Conservation (phyloP, 2,329 filamentous ascomycete genomes). For the Pezicula rhizophila region DNA sequence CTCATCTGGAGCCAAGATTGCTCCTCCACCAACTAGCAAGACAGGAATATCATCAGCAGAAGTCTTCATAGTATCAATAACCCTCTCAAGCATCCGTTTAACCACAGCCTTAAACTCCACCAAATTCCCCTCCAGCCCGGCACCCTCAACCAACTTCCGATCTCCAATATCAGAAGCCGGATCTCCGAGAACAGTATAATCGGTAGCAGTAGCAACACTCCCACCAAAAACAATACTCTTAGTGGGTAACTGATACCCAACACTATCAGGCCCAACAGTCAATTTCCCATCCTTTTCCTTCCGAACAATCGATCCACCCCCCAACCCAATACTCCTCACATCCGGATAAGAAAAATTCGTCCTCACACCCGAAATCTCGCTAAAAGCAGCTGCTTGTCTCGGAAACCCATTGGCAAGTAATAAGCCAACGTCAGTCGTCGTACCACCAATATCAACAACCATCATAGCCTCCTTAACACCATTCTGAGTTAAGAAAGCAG, state of each 20-base stretch:
- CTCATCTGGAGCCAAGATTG: slow-evolving; percentile 40
- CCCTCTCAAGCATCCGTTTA: slow-evolving; percentile 42
- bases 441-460: slow-evolving; percentile 53
- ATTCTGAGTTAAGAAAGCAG: slow-evolving; percentile 47
- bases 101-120: slow-evolving; percentile 34
- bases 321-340: slow-evolving; percentile 47
- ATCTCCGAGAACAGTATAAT: slow-evolving; percentile 35
- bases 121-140: slow-evolving; percentile 25
- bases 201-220: slow-evolving; percentile 50
- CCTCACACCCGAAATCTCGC: slow-evolving; percentile 48
- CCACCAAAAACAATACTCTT: slow-evolving; percentile 48
- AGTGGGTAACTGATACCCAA: slow-evolving; percentile 42
- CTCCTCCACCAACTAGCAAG: slow-evolving; percentile 50
- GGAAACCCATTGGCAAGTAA: slow-evolving; percentile 51
- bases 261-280: slow-evolving; percentile 48
- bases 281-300: slow-evolving; percentile 39
- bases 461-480: slow-evolving; percentile 30
- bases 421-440: slow-evolving; percentile 51
- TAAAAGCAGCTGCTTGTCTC: slow-evolving; percentile 50
- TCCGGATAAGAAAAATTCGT: slow-evolving; percentile 52
- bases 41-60: slow-evolving; percentile 43
- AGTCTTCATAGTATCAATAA: slow-evolving; percentile 50
- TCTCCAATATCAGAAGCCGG: slow-evolving; percentile 7
- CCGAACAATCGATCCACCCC: slow-evolving; percentile 41
- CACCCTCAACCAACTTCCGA: slow-evolving; percentile 1